These are phyloP conservation scores for Testicularia cyperi DNA, from an alignment of 1,284 basidiomycete genomes.

Conservation along the genomic window DNA sequence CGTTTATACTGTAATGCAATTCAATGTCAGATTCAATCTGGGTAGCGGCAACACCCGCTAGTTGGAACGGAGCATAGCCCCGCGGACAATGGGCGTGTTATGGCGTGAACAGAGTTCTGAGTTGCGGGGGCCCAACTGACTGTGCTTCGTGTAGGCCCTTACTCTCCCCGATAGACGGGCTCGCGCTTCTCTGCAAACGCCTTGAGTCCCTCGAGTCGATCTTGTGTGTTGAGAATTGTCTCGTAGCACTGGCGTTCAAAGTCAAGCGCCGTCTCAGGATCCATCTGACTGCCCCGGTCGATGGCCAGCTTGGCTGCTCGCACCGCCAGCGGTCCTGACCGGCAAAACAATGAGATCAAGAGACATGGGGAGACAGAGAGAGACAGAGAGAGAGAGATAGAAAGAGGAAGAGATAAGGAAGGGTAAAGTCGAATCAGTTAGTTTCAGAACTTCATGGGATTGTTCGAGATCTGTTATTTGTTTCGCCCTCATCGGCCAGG, in stretches of 20 bases:
- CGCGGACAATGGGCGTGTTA: no score
- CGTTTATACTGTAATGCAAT: no score
- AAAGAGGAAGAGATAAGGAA: conserved; percentile 1
- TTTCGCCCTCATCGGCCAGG: no score
- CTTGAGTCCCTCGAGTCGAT: conserved; percentile 79
- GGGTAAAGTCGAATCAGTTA: no score
- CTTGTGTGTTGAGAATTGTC: conserved; percentile 73
- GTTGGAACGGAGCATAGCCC: no score
- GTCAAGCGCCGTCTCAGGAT: conserved; percentile 71
- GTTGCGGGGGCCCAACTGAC: no score
- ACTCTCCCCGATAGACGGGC: conserved; percentile 81
- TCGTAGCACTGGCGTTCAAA: conserved; percentile 86
- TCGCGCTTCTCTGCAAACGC: conserved; percentile 86
- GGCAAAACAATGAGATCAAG: background rate
- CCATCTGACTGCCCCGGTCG: conserved; percentile 73
- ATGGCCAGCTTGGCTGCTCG: conserved; percentile 86
- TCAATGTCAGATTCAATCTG: no score
- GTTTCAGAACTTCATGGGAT: no score
- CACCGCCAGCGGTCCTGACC: conserved; percentile 78
- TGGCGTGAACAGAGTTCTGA: no score
- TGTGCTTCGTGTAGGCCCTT: no score
- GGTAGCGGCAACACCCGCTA: no score
- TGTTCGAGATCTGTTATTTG: no score
- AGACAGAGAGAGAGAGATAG: background rate
- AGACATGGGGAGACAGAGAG: background rate